These are phyloP conservation scores for Esteya vermicola DNA, from an alignment of 2,329 filamentous ascomycete species.

Conservation along the genomic window DNA sequence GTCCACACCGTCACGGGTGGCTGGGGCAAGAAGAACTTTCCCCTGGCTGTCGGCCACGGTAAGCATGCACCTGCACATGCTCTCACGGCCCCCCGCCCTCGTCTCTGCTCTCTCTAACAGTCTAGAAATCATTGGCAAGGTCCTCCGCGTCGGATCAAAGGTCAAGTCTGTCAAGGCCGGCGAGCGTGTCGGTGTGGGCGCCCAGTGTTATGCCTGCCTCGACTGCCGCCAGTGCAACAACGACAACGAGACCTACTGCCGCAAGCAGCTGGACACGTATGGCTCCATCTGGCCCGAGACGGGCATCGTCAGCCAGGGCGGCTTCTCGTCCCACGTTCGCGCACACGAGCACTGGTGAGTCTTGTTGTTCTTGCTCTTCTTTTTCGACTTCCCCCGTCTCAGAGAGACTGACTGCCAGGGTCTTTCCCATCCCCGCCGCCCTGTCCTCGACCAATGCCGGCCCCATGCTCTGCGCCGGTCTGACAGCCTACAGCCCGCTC, in stretches of 20 bases:
- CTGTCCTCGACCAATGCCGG: slow-evolving; percentile 50
- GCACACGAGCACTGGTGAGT: slow-evolving; percentile 57
- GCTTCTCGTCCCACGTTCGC: slow-evolving; percentile 24
- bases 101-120: not conserved
- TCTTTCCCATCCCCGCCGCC: slow-evolving; percentile 61
- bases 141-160: slow-evolving; percentile 51
- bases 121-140: slow-evolving; percentile 53
- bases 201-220: slow-evolving; percentile 50
- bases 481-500: slow-evolving; percentile 68
- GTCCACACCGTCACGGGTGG: slow-evolving; percentile 56
- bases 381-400: not conserved
- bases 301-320: slow-evolving; percentile 45
- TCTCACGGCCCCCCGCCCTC: not conserved
- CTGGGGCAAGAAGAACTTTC: slow-evolving; percentile 49
- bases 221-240: slow-evolving; percentile 51
- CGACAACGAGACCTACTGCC: slow-evolving; percentile 56
- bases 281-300: slow-evolving; percentile 34
- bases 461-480: slow-evolving; percentile 72
- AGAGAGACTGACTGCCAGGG: slow-evolving; percentile 25
- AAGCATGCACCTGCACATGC: slow-evolving; percentile 11
- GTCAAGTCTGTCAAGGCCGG: slow-evolving; percentile 46
- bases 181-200: slow-evolving; percentile 54
- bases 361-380: not conserved
- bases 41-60: slow-evolving; percentile 54
- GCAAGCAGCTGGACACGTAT: slow-evolving; percentile 46